phyloP scores from a whole-genome alignment of 495 filamentous ascomycete species.

The Podospora australis region DNA sequence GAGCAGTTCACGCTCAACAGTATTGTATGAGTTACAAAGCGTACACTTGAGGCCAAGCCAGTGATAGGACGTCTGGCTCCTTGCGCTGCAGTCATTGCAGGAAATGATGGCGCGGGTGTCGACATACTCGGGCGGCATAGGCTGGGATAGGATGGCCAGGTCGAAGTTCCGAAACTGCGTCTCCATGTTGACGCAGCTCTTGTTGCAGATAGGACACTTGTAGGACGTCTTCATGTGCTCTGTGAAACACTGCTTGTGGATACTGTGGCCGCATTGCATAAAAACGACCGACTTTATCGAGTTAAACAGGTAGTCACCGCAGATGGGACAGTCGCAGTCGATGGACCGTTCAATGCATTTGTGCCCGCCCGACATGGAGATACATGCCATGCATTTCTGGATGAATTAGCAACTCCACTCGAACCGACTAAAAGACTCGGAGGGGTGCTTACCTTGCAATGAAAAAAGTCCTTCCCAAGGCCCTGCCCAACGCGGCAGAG shows the following conservation, averaged over 20 bases:
- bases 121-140: constrained; percentile 80
- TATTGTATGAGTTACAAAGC: constrained; percentile 80
- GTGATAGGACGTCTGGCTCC: constrained; percentile 79
- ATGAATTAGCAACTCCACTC: neutral
- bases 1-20: constrained; percentile 59
- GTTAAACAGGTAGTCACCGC: constrained; percentile 95
- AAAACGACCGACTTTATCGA: constrained; percentile 84
- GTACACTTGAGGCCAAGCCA: constrained; percentile 92
- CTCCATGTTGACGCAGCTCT: constrained; percentile 95
- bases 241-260: constrained; percentile 80
- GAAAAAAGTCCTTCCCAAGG: constrained; percentile 91
- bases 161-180: constrained; percentile 86
- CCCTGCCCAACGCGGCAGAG: constrained; percentile 90
- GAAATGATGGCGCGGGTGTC: constrained; percentile 75
- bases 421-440: too few relatives aligned
- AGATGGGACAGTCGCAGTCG: constrained; percentile 97
- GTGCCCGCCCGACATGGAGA: constrained; percentile 74
- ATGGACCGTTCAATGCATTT: constrained; percentile 91
- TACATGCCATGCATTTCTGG: constrained; percentile 84
- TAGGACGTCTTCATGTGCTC: constrained; percentile 82
- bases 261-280: constrained; percentile 93
- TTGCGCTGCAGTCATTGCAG: constrained; percentile 92
- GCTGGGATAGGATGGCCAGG: constrained; percentile 75
- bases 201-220: constrained; percentile 90
- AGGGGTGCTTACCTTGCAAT: constrained; percentile 76